Evolutionary conservation across 2,329 filamentous ascomycete genomes (phyloP).

Genomic region (Ilyonectria sp.): DNA sequence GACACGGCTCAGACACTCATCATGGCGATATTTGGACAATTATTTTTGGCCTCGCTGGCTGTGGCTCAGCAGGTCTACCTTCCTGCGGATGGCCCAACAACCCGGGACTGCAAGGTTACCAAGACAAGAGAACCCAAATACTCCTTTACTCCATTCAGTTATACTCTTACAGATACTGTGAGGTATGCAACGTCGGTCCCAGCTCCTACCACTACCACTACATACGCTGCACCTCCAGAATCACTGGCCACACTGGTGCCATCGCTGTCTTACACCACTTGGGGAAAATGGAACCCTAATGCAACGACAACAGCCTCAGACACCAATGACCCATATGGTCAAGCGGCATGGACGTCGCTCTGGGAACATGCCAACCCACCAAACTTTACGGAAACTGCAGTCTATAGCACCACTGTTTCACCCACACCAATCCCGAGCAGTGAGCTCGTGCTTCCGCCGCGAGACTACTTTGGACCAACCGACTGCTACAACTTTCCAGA

Average conservation of each 20-base stretch:
- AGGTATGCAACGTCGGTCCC: conserved; percentile 51
- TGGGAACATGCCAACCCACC: conserved; percentile 53
- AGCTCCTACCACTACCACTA: conserved; percentile 49
- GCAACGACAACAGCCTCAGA: conserved; percentile 47
- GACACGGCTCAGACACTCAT: neutral
- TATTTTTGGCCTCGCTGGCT: conserved; percentile 41
- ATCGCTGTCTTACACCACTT: conserved; percentile 51
- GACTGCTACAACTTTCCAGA: conserved; percentile 66
- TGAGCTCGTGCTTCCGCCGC: conserved; percentile 69
- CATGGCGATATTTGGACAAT: conserved; percentile 38
- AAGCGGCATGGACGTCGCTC: conserved; percentile 51
- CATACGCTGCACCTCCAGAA: conserved; percentile 49
- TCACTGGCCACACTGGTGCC: conserved; percentile 46
- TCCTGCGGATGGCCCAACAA: conserved; percentile 46
- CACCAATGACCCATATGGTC: conserved; percentile 49
- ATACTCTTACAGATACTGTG: conserved; percentile 51
- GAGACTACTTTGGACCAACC: conserved; percentile 63
- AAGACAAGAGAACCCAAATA: conserved; percentile 46
- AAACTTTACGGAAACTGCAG: conserved; percentile 51
- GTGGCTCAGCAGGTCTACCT: conserved; percentile 48
- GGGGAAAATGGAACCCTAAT: conserved; percentile 54
- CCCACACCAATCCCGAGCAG: conserved; percentile 69
- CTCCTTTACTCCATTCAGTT: conserved; percentile 48
- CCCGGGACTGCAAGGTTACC: conserved; percentile 45
- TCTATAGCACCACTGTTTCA: conserved; percentile 64